phyloP scores from a whole-genome alignment of 106 monocot species.

The Allium cepa region DNA sequence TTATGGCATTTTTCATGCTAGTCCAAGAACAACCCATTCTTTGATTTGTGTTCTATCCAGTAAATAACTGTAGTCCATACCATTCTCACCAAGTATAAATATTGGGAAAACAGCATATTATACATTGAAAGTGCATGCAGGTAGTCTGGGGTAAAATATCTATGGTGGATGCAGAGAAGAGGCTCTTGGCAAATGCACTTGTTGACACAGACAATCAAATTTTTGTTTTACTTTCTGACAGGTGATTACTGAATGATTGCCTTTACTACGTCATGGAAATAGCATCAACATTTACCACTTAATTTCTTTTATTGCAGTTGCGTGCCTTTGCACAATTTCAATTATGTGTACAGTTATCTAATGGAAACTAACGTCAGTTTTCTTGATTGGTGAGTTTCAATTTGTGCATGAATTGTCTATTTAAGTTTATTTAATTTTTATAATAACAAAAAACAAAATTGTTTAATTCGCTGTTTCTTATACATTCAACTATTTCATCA shows the following conservation, averaged over 20 bases:
- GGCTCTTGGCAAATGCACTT: constrained; percentile 68
- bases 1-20: no score
- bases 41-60: no score
- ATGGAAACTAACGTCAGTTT: constrained; percentile 69
- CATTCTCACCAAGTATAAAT: no score
- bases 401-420: no score
- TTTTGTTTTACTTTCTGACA: constrained; percentile 77
- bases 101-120: not conserved
- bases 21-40: no score
- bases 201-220: constrained; percentile 63
- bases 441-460: no score
- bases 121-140: constrained; percentile 19
- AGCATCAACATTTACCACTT: not conserved
- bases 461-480: no score
- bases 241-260: constrained; percentile 22
- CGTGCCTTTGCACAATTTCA: constrained; percentile 58
- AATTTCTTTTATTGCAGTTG: constrained; percentile 39
- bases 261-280: not conserved
- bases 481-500: constrained; percentile 3
- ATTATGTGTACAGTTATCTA: constrained; percentile 65
- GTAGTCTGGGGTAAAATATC: constrained; percentile 68
- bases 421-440: no score
- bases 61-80: no score
- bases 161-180: constrained; percentile 77
- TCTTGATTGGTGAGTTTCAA: constrained; percentile 59